Base-by-base conservation (phyloP, 148 eudicot genomes). In the Diospyros kaki region DNA sequence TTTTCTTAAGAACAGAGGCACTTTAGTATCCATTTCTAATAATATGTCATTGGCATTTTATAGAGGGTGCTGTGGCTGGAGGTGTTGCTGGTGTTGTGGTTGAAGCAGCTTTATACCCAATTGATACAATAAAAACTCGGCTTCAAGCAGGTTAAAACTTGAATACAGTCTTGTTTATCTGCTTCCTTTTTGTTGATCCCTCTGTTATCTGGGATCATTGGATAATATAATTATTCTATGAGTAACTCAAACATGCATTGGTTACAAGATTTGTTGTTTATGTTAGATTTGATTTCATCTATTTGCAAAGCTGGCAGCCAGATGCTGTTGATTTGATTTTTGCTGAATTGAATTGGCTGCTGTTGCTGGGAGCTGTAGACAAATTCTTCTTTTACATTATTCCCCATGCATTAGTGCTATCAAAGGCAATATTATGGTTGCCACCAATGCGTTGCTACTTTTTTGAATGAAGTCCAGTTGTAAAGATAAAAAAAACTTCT, bases 91-190 rank as follows among this genome's bases (percentile, higher is more conserved):
- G 97, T 52, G 84, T 87, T 74, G 93, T 93, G 9, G 93, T 86
- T 18, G 97, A 93, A 84, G 66, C 95, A 69, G 90, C 76, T 78
- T 78, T 93, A 54, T 93, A 93, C 79, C 98, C 98, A 64, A 83
- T 90, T 55, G 98, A 93, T 80, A 93, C 98, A 38, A 90, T 93
- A 67, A 93, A 93, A 87, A 93, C 97, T 72, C 89, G 97, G 64
- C 87, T 93, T 54, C 97, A 93, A 88, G 91, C 89, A 87, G 86
- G 93, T 92, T 77, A 68, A 80, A 73, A 42, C 68, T 76, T 9
- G 18, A 58, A n/a, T 40, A 46, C 42, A 8, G 12, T 75, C 48
- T 65, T 11, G 39, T 41, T 28, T 43, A n/a, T 41, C 39, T 50
- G 69, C 10, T 12, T 44, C 11, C 18, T 64, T 63, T 6, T 56